Conservation (phyloP, 129 eudicot genomes). For the Sambucus nigra region DNA sequence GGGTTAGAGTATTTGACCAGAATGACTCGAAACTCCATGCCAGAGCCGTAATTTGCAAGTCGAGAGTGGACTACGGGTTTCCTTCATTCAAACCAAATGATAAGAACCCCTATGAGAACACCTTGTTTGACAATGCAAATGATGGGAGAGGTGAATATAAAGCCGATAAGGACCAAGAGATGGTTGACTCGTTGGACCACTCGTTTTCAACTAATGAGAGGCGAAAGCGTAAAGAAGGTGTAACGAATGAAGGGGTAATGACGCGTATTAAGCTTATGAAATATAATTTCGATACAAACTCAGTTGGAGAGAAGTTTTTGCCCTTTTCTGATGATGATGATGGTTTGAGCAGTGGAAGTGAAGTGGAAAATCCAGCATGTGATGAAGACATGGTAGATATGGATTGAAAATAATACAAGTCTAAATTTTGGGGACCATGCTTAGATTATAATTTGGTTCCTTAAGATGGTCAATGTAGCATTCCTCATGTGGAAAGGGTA, state of each 20-base stretch:
- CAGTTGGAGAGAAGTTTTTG: too few relatives aligned
- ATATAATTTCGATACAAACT: too few relatives aligned
- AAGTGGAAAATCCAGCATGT: too few relatives aligned
- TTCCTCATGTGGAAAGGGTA: too few relatives aligned
- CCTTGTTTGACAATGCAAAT: neutral
- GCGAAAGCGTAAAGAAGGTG: slow-evolving; percentile 42
- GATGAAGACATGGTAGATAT: too few relatives aligned
- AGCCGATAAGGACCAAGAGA: slow-evolving; percentile 23
- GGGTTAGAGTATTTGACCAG: slow-evolving; percentile 36
- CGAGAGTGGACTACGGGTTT: slow-evolving; percentile 3
- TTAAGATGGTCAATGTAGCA: too few relatives aligned
- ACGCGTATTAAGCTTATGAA: slow-evolving; percentile 32
- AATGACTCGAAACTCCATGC: slow-evolving; percentile 21
- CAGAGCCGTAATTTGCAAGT: slow-evolving; percentile 23
- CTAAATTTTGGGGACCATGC: too few relatives aligned
- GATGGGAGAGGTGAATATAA: slow-evolving; percentile 1
- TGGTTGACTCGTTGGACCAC: slow-evolving; percentile 14
- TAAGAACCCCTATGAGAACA: neutral
- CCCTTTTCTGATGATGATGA: too few relatives aligned
- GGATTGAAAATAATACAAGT: too few relatives aligned
- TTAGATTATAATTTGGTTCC: too few relatives aligned
- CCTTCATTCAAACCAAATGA: neutral
- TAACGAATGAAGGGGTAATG: slow-evolving; percentile 20
- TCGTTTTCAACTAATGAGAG: slow-evolving; percentile 23
- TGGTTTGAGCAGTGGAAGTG: too few relatives aligned